Evolutionary conservation across 805 yeast genomes (phyloP), one percentile per base, ranked within the genome.

Genomic region (Nakazawaea wickerhamii): DNA sequence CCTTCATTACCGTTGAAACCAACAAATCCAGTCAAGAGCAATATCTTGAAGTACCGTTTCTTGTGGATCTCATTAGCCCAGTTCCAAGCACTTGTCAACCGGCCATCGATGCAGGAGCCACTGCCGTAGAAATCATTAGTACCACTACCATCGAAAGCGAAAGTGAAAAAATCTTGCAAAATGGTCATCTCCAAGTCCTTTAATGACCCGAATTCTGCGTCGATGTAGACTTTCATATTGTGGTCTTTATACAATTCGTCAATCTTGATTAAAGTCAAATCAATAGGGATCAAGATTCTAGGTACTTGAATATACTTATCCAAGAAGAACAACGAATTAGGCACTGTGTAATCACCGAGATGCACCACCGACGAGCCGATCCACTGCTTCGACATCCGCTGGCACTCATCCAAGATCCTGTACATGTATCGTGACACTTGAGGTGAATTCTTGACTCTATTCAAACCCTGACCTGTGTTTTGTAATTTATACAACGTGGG

Each of bases 221-320:
- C 64, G 39, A 81, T 75, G 65, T 81, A 80, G 9, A 62, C 62
- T 27, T 62, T 62, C 5, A 75, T 59, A 48, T 61, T 64, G 7
- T 70, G 65, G 49, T 81, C 85, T 18, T 63, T 58, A 8, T 70
- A 68, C 18, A 81, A 58, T 26, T 65, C 68, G 36, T 79, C 84
- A 32, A 84, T 71, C 46, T 75, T 69, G 46, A 67, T 55, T 26
- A 85, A 55, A 30, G 77, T 75, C 26, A 70, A 69, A 54, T 81
- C 84, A 36, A 84, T 77, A 2, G 95, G 95, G 33, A 78, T 84
- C 51, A 84, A 61, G 28, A 84, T 84, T 39, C 81, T 72, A 23
- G 93, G 93, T 3, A 85, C 86, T 58, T 84, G 95, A 23, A 81
- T 73, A 56, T 84, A 84, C 57, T 85, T 84, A 59, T 84, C 93